Conservation (phyloP, 257 asterid species). For the Pogostemon cablin region DNA sequence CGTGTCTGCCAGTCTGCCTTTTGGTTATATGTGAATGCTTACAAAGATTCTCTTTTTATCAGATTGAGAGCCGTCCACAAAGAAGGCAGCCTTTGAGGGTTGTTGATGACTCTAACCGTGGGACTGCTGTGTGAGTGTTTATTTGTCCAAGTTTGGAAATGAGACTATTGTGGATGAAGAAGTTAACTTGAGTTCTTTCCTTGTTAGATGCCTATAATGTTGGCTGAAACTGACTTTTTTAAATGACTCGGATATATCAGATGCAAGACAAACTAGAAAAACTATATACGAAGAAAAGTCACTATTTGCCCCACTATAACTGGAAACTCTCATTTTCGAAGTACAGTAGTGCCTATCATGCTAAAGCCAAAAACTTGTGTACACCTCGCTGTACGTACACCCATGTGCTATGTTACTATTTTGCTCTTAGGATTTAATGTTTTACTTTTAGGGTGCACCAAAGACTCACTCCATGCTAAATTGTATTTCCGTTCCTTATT, state of each 20-base stretch:
- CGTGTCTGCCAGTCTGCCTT: slow-evolving; percentile 22
- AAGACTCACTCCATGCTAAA: too few species aligned
- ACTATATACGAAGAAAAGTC: not conserved
- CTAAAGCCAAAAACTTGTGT: not conserved
- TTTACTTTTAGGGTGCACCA: too few species aligned
- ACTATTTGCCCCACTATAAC: not conserved
- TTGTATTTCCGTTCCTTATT: too few species aligned
- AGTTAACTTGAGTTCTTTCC: slow-evolving; percentile 3
- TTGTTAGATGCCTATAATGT: not conserved
- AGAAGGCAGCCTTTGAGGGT: slow-evolving; percentile 78
- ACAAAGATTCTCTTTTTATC: slow-evolving; percentile 21
- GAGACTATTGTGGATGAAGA: not conserved
- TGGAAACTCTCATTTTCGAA: not conserved
- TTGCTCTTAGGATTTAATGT: too few species aligned
- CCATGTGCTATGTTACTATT: too few species aligned
- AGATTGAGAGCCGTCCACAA: slow-evolving; percentile 99
- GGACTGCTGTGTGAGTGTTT: slow-evolving; percentile 72
- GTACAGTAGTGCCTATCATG: not conserved
- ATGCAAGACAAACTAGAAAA: not conserved
- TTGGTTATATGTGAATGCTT: not conserved
- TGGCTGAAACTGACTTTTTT: slow-evolving; percentile 17
- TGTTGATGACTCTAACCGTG: slow-evolving; percentile 80
- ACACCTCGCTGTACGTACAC: too few species aligned
- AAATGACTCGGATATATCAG: not conserved
- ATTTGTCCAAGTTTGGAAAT: slow-evolving; percentile 4